Base-by-base conservation (phyloP, 768 basidiomycete species). In the Amanita rimosa region DNA sequence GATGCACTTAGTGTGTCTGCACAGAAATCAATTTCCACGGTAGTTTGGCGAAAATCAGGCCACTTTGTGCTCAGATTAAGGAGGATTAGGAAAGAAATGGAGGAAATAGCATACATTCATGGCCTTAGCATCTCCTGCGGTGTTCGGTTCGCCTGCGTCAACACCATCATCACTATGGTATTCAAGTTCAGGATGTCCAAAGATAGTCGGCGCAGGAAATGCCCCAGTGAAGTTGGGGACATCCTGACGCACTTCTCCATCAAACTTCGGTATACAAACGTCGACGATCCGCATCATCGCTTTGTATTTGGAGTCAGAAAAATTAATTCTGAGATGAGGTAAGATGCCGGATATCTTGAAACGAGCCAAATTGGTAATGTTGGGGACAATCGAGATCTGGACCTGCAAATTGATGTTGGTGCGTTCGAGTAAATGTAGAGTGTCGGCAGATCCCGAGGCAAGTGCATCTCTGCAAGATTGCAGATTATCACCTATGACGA, bases 271-370 rank as follows among this genome's bases (percentile, higher is more conserved):
- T 34, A 98, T 82, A 24, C 83, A 79, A 22, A 93, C 82, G 57
- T 98, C 94, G 56, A 98, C 77, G 49, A 98, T 71, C 7, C 89
- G 80, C 88, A 99, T 91, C 38, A 98, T 65, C 1, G 83, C 77
- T 65, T 94, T 85, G 66, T 95, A 95, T 62, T 94, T 95, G 6
- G 78, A 78, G 58, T 92, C 89, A 17, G 89, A 92, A 39, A 94
- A 67, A 63, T 99, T 98, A 62, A 96, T 74, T 58, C 87, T 85
- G 8, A 99, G 72, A 26, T 78, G 78, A 1, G 95, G 94, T 35
- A 99, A 68, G 51, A 82, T 83, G 6, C 94, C 96, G 0, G 90
- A 79, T 43, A 97, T 72, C 63, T 93, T 98, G 74, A 98, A 86
- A 34, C 85, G 76, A 1, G 93, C 78, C 41, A 98, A 74, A 55